Evolutionary conservation across 345 rosid genomes (phyloP), one percentile per base, ranked within the genome.

Genomic region (Nasturtium officinale): DNA sequence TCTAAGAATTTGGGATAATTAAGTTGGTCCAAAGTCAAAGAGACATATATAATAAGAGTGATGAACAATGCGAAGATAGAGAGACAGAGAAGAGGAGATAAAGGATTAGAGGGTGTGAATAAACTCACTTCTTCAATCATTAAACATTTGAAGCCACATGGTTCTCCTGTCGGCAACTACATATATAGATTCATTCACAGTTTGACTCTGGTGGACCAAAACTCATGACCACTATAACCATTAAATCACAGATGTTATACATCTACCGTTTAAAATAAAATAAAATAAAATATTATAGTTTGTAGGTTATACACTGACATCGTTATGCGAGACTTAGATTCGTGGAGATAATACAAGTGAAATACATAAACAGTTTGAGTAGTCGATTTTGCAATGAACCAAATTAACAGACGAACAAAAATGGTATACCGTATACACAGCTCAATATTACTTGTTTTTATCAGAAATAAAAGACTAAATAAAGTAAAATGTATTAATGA

Each of bases 71-170:
- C 57, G 45, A 53, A 23, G 25, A 23, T 2, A 23, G 25, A 23
- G 25, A 23, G 25, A 23, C 25, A 23, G 25, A 23, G 25, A 23
- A 23, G 2, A 2, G 2, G 2, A 23, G 25, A 23, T 23, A 23
- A 23, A 23, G 25, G 25, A 23, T 23, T 23, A 46, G 51, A 46
- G 17, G 51, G 60, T 33, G 48, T 35, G 48, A 66, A 9, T 52
- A 52, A 52, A 67, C 37, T 17, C 11, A 23, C 16, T 23, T 67
- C 23, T 53, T 67, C 17, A 37, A 52, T 67, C 71, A 67, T 18
- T 9, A 47, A 17, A 17, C 51, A 46, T 46, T 46, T 46, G 51
- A 46, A 46, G 51, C 5, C 23, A 46, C 51, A 16, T 46, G 51
- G 51, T 17, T 16, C 51, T 2, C 51, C 11, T 46, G 23, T 46